Base-by-base conservation (phyloP, 2,329 filamentous ascomycete species). In the Xylariaceae sp. region DNA sequence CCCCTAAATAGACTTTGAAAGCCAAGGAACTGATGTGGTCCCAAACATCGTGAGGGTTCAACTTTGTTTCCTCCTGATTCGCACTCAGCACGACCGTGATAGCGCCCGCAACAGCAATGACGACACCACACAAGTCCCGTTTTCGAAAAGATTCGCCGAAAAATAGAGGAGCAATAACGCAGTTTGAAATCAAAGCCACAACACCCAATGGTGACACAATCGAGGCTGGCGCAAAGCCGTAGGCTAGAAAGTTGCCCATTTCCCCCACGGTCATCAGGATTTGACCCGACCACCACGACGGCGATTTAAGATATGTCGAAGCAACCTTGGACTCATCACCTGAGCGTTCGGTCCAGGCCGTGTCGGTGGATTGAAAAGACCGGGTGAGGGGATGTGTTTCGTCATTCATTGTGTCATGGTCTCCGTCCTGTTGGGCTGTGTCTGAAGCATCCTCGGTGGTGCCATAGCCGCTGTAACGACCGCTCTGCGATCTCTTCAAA, bases 151-250 rank as follows among this genome's bases (percentile, higher is more conserved):
- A 76, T 67, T 98, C 93, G 59, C 95, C 90, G 51, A 98, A 83
- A 73, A 98, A 83, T 48, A 93, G 82, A 1, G 93, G 93, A 2
- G 93, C 93, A 60, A 98, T 95, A 45, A 98, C 79, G 64, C 93
- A 98, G 66, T 98, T 98, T 34, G 90, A 95, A 34, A 98, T 83
- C 48, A 98, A 72, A 2, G 93, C 93, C 11, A 98, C 93, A n/a
- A 98, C 93, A 9, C 93, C 93, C 4, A 98, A 73, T 0, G 93
- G 93, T 26, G 90, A 96, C 32, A 98, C 93, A 55, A 98, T 96
- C 12, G 93, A 97, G 7, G 93, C 93, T 3, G 93, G 93, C 22
- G 93, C 93, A 62, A 98, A 98, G 18, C 93, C 93, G 59, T 98
- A 98, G 0, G 93, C 93, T 49, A 98, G 70, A 60, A 98, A 98